These are phyloP conservation scores for Talaromyces ruber DNA, from an alignment of 495 filamentous ascomycete genomes.

Conservation along the genomic window DNA sequence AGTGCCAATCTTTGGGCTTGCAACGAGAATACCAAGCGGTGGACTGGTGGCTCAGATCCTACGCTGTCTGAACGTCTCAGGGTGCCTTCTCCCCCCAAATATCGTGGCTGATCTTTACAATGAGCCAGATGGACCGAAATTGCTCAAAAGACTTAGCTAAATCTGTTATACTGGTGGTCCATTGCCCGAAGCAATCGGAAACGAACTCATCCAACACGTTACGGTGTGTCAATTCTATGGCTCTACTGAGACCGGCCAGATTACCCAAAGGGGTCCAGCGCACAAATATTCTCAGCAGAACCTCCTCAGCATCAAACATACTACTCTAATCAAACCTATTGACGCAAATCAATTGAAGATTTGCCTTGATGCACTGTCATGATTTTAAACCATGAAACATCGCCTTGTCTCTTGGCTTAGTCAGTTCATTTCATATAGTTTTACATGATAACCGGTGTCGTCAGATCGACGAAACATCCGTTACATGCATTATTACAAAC, in stretches of 20 bases:
- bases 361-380: neutral
- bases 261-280: neutral
- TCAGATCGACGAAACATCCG: no score
- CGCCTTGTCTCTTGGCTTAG: neutral
- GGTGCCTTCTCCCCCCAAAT: constrained; percentile 8
- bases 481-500: no score
- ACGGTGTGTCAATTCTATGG: constrained; percentile 15
- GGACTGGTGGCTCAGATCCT: neutral
- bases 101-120: constrained; percentile 13
- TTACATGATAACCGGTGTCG: no score
- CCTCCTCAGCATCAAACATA: neutral
- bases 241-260: constrained; percentile 12
- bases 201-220: constrained; percentile 10
- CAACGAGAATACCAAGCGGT: neutral
- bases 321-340: neutral
- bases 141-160: constrained; percentile 10
- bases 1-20: neutral
- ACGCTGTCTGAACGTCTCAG: neutral
- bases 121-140: constrained; percentile 10
- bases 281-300: neutral
- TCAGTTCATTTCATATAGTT: no score
- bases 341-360: neutral
- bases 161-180: constrained; percentile 17
- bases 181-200: constrained; percentile 10
- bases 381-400: neutral